Base-by-base conservation (phyloP, 495 filamentous ascomycete species). In the Aspergillus indologenus region DNA sequence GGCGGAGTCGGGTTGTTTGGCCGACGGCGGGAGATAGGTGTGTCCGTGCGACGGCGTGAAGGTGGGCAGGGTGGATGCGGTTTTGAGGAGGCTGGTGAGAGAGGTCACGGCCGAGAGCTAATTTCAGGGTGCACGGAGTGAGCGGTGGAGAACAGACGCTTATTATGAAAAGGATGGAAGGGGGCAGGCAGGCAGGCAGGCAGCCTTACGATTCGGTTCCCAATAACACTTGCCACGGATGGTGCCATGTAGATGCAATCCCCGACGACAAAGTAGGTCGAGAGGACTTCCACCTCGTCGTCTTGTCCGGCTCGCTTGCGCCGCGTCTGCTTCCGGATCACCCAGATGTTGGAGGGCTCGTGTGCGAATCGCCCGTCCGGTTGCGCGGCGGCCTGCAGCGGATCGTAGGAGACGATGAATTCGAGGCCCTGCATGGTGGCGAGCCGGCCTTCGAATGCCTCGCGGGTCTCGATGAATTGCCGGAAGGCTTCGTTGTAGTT, bases 211-310 rank as follows among this genome's bases (percentile, higher is more conserved):
- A 96, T 77, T 70, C 90, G 74, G 61, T 85, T 87, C 53, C 85
- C 84, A 14, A 98, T 66, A 1, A 96, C 80, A 66, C 92, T 91
- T 1, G 82, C 83, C 14, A 96, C 74, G 0, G 84, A 86, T 0
- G 95, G 92, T 8, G 94, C 92, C 88, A 92, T 90, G 67, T 92
- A 96, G 45, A 97, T 85, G 61, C 89, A 88, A 64, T 90, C 89
- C 2, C 90, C 90, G 2, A 93, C 81, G 12, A 96, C 79, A 64
- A 90, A 98, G 65, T 93, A 97, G 1, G 86, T 85, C n/a, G 82
- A 81, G 19, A 91, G 78, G 14, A 95, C 81, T 5, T 74, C 82
- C 15, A 96, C 77, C 65, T 91, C 85, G 60, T 88, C 85, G 56
- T 89, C 86, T 45, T 81, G 55, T 57, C 81, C 61, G 68, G 75